A percentile compares a stretch with the other conserved stretches of the same genome.
Conservation (phyloP, 805 yeast genomes). For the Candida peoriensis region DNA sequence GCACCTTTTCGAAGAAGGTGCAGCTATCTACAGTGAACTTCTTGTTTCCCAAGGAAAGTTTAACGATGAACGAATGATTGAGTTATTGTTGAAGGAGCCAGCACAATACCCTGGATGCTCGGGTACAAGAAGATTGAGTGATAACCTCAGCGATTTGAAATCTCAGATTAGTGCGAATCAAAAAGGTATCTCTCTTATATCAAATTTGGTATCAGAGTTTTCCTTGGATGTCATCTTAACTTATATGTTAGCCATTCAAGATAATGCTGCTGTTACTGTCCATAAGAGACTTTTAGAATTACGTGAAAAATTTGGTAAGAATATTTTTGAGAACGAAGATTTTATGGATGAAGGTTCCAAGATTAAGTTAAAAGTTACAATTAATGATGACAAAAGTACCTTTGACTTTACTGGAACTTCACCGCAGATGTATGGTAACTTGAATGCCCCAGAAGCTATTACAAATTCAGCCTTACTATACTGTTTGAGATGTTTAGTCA, state of each 20-base stretch:
- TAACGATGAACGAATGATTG: constrained; percentile 64
- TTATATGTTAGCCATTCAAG: constrained; percentile 80
- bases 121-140: constrained; percentile 80
- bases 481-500: constrained; percentile 78
- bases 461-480: constrained; percentile 86
- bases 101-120: constrained; percentile 81
- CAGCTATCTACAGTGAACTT: constrained; percentile 73
- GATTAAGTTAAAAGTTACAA: constrained; percentile 50
- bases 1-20: constrained; percentile 85
- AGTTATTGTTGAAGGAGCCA: constrained; percentile 64
- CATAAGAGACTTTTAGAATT: constrained; percentile 43
- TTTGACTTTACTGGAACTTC: constrained; percentile 88
- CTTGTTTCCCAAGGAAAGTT: constrained; percentile 68
- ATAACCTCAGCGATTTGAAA: constrained; percentile 77
- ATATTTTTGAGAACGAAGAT: constrained; percentile 49
- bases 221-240: constrained; percentile 52
- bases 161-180: constrained; percentile 89
- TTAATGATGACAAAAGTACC: constrained; percentile 48
- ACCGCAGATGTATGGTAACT: constrained; percentile 81
- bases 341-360: constrained; percentile 78
- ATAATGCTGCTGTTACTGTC: constrained; percentile 73
- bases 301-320: constrained; percentile 34
- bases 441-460: constrained; percentile 91
- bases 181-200: constrained; percentile 70
- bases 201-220: constrained; percentile 56